phyloP scores from a whole-genome alignment of 23 red algal species.

The Pyropia yezoensis region DNA sequence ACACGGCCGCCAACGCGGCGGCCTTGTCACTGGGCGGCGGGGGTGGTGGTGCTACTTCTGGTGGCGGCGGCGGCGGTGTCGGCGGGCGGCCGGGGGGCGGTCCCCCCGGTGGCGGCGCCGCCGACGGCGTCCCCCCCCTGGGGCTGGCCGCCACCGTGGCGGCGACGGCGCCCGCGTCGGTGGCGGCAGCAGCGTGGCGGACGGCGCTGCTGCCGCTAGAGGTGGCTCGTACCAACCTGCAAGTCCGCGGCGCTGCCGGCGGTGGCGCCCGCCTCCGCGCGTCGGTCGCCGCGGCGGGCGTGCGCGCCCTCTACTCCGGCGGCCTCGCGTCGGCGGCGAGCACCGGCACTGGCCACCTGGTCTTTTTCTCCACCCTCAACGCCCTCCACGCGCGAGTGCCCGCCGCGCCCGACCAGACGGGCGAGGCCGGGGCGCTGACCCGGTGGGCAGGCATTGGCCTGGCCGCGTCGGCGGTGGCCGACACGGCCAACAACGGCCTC shows the following conservation, averaged over 20 bases:
- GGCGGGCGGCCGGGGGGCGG: conserved; percentile 9
- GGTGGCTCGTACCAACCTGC: conserved; percentile 31
- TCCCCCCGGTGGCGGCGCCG: conserved; percentile 5
- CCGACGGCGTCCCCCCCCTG: conserved; percentile 16
- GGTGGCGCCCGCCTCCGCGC: conserved; percentile 8
- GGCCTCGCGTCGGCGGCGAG: conserved; percentile 29
- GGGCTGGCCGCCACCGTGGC: conserved; percentile 10
- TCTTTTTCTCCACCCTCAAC: conserved; percentile 59
- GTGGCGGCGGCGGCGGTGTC: conserved; percentile 15
- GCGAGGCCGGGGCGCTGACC: conserved; percentile 4
- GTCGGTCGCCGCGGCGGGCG: conserved; percentile 10
- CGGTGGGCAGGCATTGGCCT: conserved; percentile 37
- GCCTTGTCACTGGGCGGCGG: not conserved
- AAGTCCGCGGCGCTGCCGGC: conserved; percentile 24
- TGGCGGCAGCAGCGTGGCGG: conserved; percentile 24
- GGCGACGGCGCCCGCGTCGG: conserved; percentile 25
- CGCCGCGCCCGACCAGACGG: not conserved
- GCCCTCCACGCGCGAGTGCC: conserved; percentile 20
- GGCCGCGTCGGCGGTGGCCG: conserved; percentile 20
- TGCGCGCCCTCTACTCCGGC: conserved; percentile 27
- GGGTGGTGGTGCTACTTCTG: conserved; percentile 5
- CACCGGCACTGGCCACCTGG: conserved; percentile 25
- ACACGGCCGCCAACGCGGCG: conserved; percentile 30
- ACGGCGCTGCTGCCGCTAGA: conserved; percentile 34
- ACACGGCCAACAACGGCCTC: conserved; percentile 40